Base-by-base conservation (phyloP, 495 filamentous ascomycete genomes). In the Penicillium lividum region DNA sequence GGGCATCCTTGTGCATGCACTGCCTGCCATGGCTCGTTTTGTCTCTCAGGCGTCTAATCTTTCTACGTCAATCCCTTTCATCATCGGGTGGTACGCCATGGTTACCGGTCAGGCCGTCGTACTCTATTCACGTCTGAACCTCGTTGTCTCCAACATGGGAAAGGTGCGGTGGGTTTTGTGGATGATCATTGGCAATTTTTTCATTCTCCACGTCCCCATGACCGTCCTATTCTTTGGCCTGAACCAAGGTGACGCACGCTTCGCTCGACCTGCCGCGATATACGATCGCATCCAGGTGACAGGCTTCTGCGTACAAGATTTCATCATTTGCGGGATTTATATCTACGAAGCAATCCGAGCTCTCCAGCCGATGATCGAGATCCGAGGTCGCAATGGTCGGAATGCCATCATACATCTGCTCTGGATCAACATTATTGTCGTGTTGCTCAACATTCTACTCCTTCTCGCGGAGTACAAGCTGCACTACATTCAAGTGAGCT, bases 111-210 rank as follows among this genome's bases (percentile, higher is more conserved):
- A 54, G 18, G 36, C 40, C 8, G 52, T 54, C 25, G 52, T 54
- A 30, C 36, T 54, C 10, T 54, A 54, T 18, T 54, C 38, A 2
- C 36, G 40, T 8, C 40, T 54, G 22, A 5, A 34, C 7, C 10
- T 54, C 13, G 52, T 54, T 15, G 40, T 29, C 11, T 13, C 3
- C 3, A 2, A 30, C n/a, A 33, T 16, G 8, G 15, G 3, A n/a
- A 44, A 22, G 9, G 22, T 29, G 13, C 52, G 52, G 25, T 54
- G 52, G 52, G 52, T 54, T 9, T 22, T 54, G 1, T 74, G 53
- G 60, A 80, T 87, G 75, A 86, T 88, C 51, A 76, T 85, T 29
- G 29, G 78, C 62, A 54, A 54, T 18, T 22, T 9, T 33, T 40
- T 29, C n/a, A 45, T 54, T 31, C 28, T 54, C 6, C 52, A 54